Conservation (phyloP, 495 filamentous ascomycete genomes). For the Amphirosellinia nigrospora region DNA sequence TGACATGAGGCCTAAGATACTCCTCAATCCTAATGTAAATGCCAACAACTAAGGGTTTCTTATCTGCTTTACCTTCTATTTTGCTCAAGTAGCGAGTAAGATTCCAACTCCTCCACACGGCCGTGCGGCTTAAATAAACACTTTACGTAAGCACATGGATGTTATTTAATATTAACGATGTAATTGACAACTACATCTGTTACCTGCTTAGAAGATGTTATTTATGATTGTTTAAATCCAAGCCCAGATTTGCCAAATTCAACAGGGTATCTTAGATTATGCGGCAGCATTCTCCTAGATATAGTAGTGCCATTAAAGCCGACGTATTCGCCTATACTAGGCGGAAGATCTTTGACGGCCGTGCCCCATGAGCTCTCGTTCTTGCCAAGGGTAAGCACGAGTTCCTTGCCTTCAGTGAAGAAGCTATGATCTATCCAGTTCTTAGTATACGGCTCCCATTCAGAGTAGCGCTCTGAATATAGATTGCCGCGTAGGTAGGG, state of each 20-base stretch:
- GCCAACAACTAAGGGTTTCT: background rate
- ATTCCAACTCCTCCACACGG: background rate
- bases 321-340: conserved; percentile 51
- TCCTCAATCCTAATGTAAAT: background rate
- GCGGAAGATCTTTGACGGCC: conserved; percentile 66
- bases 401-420: conserved; percentile 71
- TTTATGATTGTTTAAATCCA: conserved; percentile 9
- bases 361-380: conserved; percentile 76
- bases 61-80: background rate
- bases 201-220: background rate
- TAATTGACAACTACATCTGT: background rate
- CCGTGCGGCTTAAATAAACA: background rate
- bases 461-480: conserved; percentile 74
- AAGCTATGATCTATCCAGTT: conserved; percentile 80
- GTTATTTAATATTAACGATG: conserved; percentile 15
- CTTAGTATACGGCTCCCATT: conserved; percentile 68
- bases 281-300: conserved; percentile 21
- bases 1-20: background rate
- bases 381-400: conserved; percentile 68
- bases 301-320: conserved; percentile 38
- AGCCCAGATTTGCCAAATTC: conserved; percentile 27
- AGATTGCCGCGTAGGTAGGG: conserved; percentile 63
- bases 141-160: background rate
- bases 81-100: background rate
- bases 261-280: conserved; percentile 26